Conservation (phyloP, 371 early-diverging fungal species). For the Rhizopus delemar region DNA sequence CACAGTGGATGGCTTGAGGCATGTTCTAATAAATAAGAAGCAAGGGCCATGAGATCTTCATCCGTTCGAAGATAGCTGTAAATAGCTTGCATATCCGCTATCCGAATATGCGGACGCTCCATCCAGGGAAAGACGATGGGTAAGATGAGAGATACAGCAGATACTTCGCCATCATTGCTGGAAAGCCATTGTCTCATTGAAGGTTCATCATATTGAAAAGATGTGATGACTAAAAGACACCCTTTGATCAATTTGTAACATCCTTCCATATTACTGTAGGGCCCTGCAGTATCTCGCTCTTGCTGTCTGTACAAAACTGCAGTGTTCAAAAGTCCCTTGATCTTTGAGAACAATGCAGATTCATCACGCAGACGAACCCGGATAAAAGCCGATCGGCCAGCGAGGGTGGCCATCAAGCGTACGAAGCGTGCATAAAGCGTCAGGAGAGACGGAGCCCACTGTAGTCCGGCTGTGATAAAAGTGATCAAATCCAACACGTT, state of each 20-base stretch:
- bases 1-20: slow-evolving; percentile 11
- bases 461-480: slow-evolving; percentile 9
- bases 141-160: slow-evolving; percentile 14
- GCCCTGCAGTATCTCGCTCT: too few relatives aligned
- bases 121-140: slow-evolving; percentile 15
- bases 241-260: slow-evolving; percentile 30
- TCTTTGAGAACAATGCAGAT: slow-evolving; percentile 19
- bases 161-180: slow-evolving; percentile 4
- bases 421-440: slow-evolving; percentile 26
- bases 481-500: slow-evolving; percentile 25
- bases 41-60: slow-evolving; percentile 10
- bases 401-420: slow-evolving; percentile 30
- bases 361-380: slow-evolving; percentile 29
- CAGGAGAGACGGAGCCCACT: slow-evolving; percentile 7
- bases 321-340: slow-evolving; percentile 23
- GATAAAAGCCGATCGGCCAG: slow-evolving; percentile 29
- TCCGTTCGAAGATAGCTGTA: slow-evolving; percentile 5
- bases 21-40: slow-evolving; percentile 20
- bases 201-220: slow-evolving; percentile 29
- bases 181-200: slow-evolving; percentile 33
- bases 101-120: background rate
- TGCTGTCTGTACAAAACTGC: slow-evolving; percentile 7
- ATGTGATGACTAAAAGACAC: slow-evolving; percentile 28
- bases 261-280: background rate
- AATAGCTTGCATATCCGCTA: background rate